phyloP scores from a whole-genome alignment of 345 rosid species.

The Rhizophora mangle region DNA sequence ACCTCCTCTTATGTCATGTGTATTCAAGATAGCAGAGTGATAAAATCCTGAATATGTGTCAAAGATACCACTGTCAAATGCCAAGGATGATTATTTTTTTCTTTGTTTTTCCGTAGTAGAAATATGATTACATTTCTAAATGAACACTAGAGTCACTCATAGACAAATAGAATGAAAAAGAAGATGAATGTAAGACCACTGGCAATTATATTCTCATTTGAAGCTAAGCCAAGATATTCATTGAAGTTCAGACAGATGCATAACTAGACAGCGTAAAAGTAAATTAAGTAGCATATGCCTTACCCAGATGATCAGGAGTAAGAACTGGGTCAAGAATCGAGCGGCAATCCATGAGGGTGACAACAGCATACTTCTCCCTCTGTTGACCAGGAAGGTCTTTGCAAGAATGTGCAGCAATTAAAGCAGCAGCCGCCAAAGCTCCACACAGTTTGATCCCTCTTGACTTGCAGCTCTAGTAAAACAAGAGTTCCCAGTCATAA shows the following conservation, averaged over 20 bases:
- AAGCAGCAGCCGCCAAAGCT: conserved; percentile 40
- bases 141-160: no score
- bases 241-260: no score
- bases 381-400: conserved; percentile 23
- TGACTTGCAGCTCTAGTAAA: conserved; percentile 36
- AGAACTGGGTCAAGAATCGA: conserved; percentile 61
- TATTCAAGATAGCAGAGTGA: conserved; percentile 65
- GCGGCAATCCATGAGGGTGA: conserved; percentile 58
- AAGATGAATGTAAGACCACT: no score
- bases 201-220: no score
- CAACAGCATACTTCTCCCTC: conserved; percentile 39
- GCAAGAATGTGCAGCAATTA: conserved; percentile 31
- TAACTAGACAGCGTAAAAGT: no score
- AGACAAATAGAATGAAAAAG: no score
- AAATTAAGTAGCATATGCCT: neutral
- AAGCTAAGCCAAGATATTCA: no score
- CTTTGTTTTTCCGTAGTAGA: no score
- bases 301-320: conserved; percentile 49
- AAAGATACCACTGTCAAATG: neutral
- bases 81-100: no score
- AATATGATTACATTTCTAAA: no score
- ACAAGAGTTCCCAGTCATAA: neutral
- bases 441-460: conserved; percentile 37
- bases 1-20: conserved; percentile 50
- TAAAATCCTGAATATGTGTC: conserved; percentile 52